Base-by-base conservation (phyloP, 352 stramenopile genomes). In the Globisporangium perplexum region DNA sequence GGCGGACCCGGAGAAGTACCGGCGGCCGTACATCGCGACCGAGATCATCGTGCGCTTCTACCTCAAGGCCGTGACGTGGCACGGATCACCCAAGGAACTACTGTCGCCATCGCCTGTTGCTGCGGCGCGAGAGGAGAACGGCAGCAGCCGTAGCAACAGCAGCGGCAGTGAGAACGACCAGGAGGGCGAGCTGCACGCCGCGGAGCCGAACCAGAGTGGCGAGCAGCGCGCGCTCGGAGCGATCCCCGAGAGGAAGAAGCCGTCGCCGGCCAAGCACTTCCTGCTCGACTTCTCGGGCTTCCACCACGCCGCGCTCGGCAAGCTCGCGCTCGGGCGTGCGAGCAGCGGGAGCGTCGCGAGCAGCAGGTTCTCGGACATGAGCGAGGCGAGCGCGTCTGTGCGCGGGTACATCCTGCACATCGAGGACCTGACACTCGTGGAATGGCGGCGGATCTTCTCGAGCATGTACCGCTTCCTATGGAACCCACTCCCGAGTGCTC, bases 1-100 rank as follows among this genome's bases (percentile, higher is more conserved):
- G 17, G 38, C 22, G 10, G 60, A 71, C n/a, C 65, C 69, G 1
- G 69, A 85, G n/a, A 68, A 66, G 42, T 87, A 90, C 50, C 69
- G 72, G 12, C 75, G 70, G 5, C 57, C 73, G 26, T 74, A 74
- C 26, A 68, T 91, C 26, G 77, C 81, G 15, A 88, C 74, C 20
- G 72, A 88, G 63, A 88, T 91, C 60, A 87, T 89, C 20, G 39
- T 86, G 44, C 56, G 69, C 33, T 89, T 89, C 62, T 91, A 91
- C 47, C 59, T 88, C 2, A 88, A 91, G 55, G 74, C 62, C 5
- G 74, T 91, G 57, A 69, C 70, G 17, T 91, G 81, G 81, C 78
- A 87, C 17, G 81, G 80, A 39, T 53, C 66, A 8, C 80, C 80
- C 0, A 86, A 77, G 45, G 23, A 60, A 4, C 33, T 56, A 0